These are phyloP conservation scores for Colletotrichum camelliae DNA, from an alignment of 2,329 filamentous ascomycete genomes.

Conservation along the genomic window DNA sequence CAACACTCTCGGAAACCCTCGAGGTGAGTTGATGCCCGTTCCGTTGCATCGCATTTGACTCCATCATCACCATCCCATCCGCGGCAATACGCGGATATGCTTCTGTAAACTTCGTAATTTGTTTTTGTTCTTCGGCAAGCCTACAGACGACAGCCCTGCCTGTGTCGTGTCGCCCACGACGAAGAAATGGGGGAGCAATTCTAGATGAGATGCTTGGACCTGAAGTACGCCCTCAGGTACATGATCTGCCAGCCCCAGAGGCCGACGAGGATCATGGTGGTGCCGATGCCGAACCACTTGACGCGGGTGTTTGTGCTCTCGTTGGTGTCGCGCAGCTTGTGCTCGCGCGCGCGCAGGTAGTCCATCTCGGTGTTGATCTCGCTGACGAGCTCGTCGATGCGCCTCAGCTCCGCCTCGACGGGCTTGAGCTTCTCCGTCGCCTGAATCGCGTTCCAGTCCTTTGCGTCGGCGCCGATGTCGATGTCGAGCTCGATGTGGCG, in stretches of 20 bases:
- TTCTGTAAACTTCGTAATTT: constrained; percentile 4
- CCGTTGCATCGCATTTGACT: constrained; percentile 7
- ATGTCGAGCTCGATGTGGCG: constrained; percentile 90
- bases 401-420: constrained; percentile 90
- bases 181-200: background rate
- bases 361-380: constrained; percentile 97
- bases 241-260: constrained; percentile 97
- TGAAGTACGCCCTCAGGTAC: constrained; percentile 96
- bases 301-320: constrained; percentile 99
- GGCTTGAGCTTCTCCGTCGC: constrained; percentile 97
- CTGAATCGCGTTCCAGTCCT: constrained; percentile 97
- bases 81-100: background rate
- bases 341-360: constrained; percentile 86
- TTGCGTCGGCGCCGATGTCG: constrained; percentile 95
- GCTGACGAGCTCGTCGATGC: constrained; percentile 87
- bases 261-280: constrained; percentile 87
- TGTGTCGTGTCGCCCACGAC: background rate
- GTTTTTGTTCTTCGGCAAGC: background rate
- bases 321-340: constrained; percentile 97
- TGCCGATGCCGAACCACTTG: constrained; percentile 97
- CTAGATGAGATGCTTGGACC: constrained; percentile 77
- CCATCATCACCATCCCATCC: constrained; percentile 1
- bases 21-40: constrained; percentile 10
- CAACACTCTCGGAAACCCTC: constrained; percentile 21
- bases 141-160: background rate